phyloP scores from a whole-genome alignment of 305 asterid species.

The Coffea humblotiana region DNA sequence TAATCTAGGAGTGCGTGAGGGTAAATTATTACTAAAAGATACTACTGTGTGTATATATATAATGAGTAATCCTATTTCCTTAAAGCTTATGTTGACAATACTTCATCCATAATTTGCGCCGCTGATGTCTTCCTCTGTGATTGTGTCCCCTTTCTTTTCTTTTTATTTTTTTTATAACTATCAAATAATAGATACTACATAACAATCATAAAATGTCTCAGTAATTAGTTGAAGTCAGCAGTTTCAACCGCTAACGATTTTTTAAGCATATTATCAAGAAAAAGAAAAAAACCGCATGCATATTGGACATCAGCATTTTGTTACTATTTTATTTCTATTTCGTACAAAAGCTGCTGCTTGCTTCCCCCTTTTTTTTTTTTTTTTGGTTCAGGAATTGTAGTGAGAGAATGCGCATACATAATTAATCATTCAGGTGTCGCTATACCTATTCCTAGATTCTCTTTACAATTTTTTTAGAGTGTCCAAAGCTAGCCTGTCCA shows the following conservation, averaged over 20 bases:
- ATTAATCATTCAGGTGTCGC: too few species aligned
- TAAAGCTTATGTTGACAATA: neutral
- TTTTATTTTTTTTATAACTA: neutral
- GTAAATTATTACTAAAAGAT: too few species aligned
- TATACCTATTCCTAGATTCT: neutral
- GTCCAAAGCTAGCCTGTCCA: neutral
- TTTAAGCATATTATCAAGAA: neutral
- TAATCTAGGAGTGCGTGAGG: neutral
- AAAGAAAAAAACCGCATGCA: neutral
- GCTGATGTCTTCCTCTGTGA: neutral
- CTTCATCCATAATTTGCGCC: neutral
- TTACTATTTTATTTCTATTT: neutral
- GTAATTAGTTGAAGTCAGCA: neutral
- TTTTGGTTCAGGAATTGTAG: neutral
- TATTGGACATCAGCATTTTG: neutral
- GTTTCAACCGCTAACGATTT: neutral
- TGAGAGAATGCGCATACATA: neutral
- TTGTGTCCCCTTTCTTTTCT: neutral
- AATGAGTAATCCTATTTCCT: neutral
- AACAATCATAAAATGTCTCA: neutral
- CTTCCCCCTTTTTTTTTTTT: too few species aligned
- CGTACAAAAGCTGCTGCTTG: too few species aligned
- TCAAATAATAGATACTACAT: neutral
- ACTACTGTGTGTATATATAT: too few species aligned
- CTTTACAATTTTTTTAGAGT: neutral